Evolutionary conservation across 306 rosid species (phyloP), one percentile per base, ranked within the genome.

Genomic region (Quercus alba): DNA sequence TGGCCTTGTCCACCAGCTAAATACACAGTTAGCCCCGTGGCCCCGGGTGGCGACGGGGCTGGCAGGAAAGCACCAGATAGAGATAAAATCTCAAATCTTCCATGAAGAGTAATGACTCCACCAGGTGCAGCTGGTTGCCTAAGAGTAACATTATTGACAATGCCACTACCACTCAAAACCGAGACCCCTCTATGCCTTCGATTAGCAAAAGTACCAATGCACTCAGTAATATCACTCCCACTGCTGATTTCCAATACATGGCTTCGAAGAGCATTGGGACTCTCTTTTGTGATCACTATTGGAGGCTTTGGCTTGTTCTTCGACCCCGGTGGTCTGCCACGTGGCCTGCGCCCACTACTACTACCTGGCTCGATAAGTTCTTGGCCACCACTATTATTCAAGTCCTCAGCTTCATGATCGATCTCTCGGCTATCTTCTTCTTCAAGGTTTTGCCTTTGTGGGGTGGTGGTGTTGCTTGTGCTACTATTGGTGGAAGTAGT

Each of bases 281-380:
- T 81, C 70, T 91, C 93, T 76, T 89, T 90, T 0, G 97, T 85
- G 7, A 95, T 72, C 6, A 90, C 84, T 7, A 95, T 78, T 0
- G 99, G 97, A 0, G 97, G 94, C 71, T 84, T 95, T 0, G 91
- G 86, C 72, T 77, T 93, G 97, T 95, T 95, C 73, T 88, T 95
- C 0, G 99, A 95, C 0, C 99, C 99, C 0, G 93, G 91, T 0
- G 99, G 99, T 0, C 99, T 81, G 30, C 99, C 99, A 7, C 99
- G 87, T 0, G 97, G 93, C 1, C 97, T 76, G 38, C 98, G 88
- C 5, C 81, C 76, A 12, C 78, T 76, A 84, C 78, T 76, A 84
- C 85, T 85, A 3, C 88, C 85, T 0, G 93, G 94, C 74, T 89
- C 91, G 4, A 9, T 44, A 51, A 73, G 72, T 58, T 89, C 91